phyloP scores from a whole-genome alignment of 192 early-diverging fungal species.

The Coemansia nantahalensis region DNA sequence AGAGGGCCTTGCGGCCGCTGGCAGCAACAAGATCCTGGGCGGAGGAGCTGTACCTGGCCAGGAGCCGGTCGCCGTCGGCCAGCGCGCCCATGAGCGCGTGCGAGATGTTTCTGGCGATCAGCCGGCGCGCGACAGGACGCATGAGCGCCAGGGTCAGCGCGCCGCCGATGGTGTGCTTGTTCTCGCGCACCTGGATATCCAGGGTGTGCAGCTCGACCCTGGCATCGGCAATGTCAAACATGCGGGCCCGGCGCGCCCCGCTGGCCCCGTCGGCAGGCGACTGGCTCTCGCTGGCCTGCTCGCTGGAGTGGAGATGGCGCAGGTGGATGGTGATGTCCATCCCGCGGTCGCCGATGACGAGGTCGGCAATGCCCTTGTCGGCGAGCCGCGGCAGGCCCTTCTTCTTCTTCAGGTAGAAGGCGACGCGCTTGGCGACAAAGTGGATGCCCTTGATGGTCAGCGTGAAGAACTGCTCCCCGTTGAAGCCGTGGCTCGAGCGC shows the following conservation, averaged over 20 bases:
- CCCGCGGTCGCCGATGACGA: constrained; percentile 36
- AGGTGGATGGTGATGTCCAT: constrained; percentile 38
- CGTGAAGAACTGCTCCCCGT: constrained; percentile 48
- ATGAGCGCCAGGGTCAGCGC: constrained; percentile 27
- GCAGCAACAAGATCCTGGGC: constrained; percentile 15
- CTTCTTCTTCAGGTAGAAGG: constrained; percentile 53
- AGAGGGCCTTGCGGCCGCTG: constrained; percentile 24
- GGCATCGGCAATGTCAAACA: constrained; percentile 43
- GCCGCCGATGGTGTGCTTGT: constrained; percentile 44
- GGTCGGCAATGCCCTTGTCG: constrained; percentile 45
- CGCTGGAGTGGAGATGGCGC: constrained; percentile 44
- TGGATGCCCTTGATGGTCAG: constrained; percentile 37
- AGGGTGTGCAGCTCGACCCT: constrained; percentile 40
- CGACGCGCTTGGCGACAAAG: constrained; percentile 45
- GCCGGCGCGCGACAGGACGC: constrained; percentile 30
- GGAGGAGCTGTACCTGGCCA: constrained; percentile 29
- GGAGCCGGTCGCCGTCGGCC: constrained; percentile 17
- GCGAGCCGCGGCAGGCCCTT: constrained; percentile 41
- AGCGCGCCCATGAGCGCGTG: constrained; percentile 32
- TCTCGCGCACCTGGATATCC: constrained; percentile 30
- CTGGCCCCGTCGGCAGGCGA: not conserved
- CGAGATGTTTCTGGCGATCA: constrained; percentile 28
- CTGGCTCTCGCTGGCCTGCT: constrained; percentile 9
- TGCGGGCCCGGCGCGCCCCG: constrained; percentile 11
- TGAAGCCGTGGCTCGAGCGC: constrained; percentile 30